Evolutionary conservation across 2,329 filamentous ascomycete genomes (phyloP), one percentile per base, ranked within the genome.

Genomic region (Pseudohalonectria lignicola): DNA sequence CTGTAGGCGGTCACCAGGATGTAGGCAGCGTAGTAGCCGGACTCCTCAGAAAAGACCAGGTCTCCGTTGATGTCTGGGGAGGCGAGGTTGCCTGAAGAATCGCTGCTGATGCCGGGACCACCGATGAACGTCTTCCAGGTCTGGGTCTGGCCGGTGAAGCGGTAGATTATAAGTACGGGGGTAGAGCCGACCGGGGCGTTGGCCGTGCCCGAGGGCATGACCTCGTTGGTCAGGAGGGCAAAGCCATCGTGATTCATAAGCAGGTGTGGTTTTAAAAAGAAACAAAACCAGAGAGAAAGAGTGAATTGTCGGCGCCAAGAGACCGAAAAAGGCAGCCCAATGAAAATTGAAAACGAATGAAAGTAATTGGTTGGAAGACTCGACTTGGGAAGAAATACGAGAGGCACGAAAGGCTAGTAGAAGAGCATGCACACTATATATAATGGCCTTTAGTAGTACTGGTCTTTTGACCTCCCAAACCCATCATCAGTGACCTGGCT

Each of bases 241-340:
- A 79, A 79, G 3, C 74, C 75, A 50, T 79, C 73, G 44, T 74
- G n/a, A n/a, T n/a, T n/a, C n/a, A n/a, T n/a, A n/a, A n/a, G n/a
- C n/a, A n/a, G n/a, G n/a, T n/a, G n/a, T n/a, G n/a, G n/a, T n/a
- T n/a, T n/a, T n/a, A n/a, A n/a, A n/a, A n/a, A n/a, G n/a, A n/a
- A n/a, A n/a, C n/a, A n/a, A n/a, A n/a, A n/a, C n/a, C n/a, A n/a
- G n/a, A n/a, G n/a, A n/a, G n/a, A n/a, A n/a, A n/a, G n/a, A n/a
- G n/a, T n/a, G n/a, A n/a, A n/a, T n/a, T n/a, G n/a, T n/a, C n/a
- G n/a, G n/a, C n/a, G n/a, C n/a, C n/a, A n/a, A n/a, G n/a, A n/a
- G n/a, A n/a, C n/a, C n/a, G n/a, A n/a, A n/a, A n/a, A n/a, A n/a
- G n/a, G n/a, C n/a, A n/a, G n/a, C n/a, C n/a, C n/a, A n/a, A n/a